Evolutionary conservation across 192 early-diverging fungal species (phyloP), one percentile per base, ranked within the genome.

Genomic region (Backusella tuberculispora): DNA sequence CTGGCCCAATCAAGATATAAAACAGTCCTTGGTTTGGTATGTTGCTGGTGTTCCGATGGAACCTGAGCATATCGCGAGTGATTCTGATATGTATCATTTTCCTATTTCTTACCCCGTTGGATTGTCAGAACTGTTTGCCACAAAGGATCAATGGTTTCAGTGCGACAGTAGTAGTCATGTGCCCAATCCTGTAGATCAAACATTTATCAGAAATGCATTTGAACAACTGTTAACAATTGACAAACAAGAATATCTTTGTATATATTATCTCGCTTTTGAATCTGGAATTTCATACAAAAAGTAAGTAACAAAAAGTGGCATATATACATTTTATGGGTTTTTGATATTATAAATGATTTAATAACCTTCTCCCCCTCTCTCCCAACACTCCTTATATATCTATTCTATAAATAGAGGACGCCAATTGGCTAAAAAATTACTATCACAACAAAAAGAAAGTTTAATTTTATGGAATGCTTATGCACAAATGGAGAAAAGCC

Each of bases 381-480:
- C 29, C 29, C 29, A 34, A 34, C 29, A 34, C 29, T 34, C 29
- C 29, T 34, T 34, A 34, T 34, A 34, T 34, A 34, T 1, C 29
- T 34, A 34, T 46, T 46, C 41, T 47, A 56, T 66, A 65, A 48
- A 38, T 77, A 87, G 85, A 40, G 80, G 80, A 10, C 79, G 83
- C 13, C 84, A 81, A 53, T 46, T 83, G 56, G 85, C 86, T n/a
- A 86, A 87, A 66, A 78, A 74, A 2, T 70, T 86, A 26, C 46
- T 86, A 8, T 86, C 85, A 40, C 60, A 56, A 13, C 78, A 86
- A 10, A 65, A 78, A 13, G 81, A 79, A 66, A 83, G 84, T 76
- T 75, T 89, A 0, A 48, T 78, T 4, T 70, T 89, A 42, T 88
- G 85, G 88, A 89, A 89, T 72, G 85, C 80, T 3, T 87, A 85